Percentiles rank a stretch among this genome's conserved stretches.
Conservation (phyloP, 371 early-diverging fungal genomes). For the Synchytrium microbalum region DNA sequence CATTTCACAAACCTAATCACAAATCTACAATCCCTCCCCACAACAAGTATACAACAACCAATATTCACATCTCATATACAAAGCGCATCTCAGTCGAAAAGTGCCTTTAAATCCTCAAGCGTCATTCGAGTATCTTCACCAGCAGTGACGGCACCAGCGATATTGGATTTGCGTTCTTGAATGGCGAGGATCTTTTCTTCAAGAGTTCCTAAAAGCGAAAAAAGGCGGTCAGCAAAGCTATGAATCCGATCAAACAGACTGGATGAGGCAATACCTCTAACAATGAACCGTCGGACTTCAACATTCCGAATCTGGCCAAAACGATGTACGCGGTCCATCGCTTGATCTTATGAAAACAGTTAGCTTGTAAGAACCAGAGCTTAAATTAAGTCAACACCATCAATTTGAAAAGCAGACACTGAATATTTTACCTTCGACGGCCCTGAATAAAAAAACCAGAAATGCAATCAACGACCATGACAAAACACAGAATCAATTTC, state of each 20-base stretch:
- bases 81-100: constrained; percentile 19
- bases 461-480: too few relatives aligned
- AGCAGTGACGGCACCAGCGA: constrained; percentile 9
- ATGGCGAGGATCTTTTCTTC: constrained; percentile 14
- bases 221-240: constrained; percentile 9
- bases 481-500: too few relatives aligned
- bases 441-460: too few relatives aligned
- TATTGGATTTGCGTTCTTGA: constrained; percentile 6
- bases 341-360: constrained; percentile 1
- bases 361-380: not conserved
- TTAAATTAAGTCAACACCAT: constrained; percentile 14
- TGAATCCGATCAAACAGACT: constrained; percentile 15
- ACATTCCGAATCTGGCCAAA: constrained; percentile 56
- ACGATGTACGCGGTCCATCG: constrained; percentile 7
- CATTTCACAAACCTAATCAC: too few relatives aligned
- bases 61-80: too few relatives aligned
- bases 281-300: constrained; percentile 19
- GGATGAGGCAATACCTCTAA: constrained; percentile 27
- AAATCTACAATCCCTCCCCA: too few relatives aligned
- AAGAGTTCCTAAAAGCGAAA: constrained; percentile 9
- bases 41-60: too few relatives aligned
- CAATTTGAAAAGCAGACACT: too few relatives aligned
- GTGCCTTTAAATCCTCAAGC: constrained; percentile 25
- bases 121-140: constrained; percentile 13
- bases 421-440: too few relatives aligned